Evolutionary conservation across 108 stramenopile genomes (phyloP).

Genomic region (Pseudonitzschia multiseries): DNA sequence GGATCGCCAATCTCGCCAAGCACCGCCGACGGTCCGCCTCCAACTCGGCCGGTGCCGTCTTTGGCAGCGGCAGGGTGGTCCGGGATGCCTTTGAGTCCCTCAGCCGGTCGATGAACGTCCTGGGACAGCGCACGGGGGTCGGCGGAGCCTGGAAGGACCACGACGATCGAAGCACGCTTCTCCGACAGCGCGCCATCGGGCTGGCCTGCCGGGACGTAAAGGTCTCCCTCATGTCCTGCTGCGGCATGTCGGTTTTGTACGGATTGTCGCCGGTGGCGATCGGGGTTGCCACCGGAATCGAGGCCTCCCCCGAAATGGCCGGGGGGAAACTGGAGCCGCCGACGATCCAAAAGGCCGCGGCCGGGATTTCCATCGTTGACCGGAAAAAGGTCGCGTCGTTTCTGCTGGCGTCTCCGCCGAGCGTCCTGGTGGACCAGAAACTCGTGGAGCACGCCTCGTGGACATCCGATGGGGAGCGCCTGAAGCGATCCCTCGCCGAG

Average conservation of each 20-base stretch:
- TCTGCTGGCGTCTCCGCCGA: slow-evolving; percentile 62
- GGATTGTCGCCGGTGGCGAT: slow-evolving; percentile 70
- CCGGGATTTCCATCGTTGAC: background rate
- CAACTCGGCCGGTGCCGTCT: slow-evolving; percentile 24
- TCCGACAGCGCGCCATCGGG: slow-evolving; percentile 74
- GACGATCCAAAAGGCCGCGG: background rate
- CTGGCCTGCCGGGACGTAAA: slow-evolving; percentile 69
- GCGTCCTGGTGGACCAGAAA: slow-evolving; percentile 59
- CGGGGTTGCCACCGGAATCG: slow-evolving; percentile 61
- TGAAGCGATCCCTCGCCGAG: slow-evolving; percentile 43
- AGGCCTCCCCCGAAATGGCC: slow-evolving; percentile 67
- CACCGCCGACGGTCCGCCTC: slow-evolving; percentile 20
- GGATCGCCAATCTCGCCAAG: slow-evolving; percentile 51
- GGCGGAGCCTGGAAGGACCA: slow-evolving; percentile 80
- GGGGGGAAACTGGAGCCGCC: slow-evolving; percentile 19
- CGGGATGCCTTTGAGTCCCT: slow-evolving; percentile 80
- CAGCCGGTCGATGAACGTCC: slow-evolving; percentile 77
- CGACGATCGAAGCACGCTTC: slow-evolving; percentile 53
- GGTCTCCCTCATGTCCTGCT: slow-evolving; percentile 67
- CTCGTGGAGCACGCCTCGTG: slow-evolving; percentile 58
- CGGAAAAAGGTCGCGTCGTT: slow-evolving; percentile 19
- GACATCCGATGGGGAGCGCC: slow-evolving; percentile 60
- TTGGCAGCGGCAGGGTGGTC: slow-evolving; percentile 64
- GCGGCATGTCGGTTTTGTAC: slow-evolving; percentile 77
- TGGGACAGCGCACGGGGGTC: slow-evolving; percentile 80